Base-by-base conservation (phyloP, 768 basidiomycete species). In the Auriscalpium microsporum region DNA sequence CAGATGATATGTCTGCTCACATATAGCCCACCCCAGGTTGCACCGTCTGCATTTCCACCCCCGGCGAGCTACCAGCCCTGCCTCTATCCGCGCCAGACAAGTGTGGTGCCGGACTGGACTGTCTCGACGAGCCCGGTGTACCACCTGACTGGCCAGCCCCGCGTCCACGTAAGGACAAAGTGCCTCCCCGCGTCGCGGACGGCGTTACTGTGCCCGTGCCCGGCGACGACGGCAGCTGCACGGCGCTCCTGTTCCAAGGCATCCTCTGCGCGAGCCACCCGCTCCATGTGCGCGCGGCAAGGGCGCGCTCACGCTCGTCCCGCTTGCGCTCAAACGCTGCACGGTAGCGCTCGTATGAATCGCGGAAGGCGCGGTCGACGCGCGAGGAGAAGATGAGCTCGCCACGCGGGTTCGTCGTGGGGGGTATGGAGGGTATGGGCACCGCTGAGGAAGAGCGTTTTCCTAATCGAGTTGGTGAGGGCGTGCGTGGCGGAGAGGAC, bases 331-430 rank as follows among this genome's bases (percentile, higher is more conserved):
- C 95, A 69, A 96, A 98, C 34, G 84, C 84, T 9, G 83, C 75
- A 19, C 95, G 81, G 70, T 97, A 93, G 14, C 91, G 81, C 68
- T 97, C 94, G 71, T 99, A 99, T 0, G 86, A 79, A 54, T 98
- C 96, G 21, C 89, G 77, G 69, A 98, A 98, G 17, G 69, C 64
- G 51, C 79, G 78, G 57, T 90, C 87, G 17, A 99, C 87, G 47
- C 90, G 83, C 10, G 86, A 90, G 3, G 90, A 93, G 71, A 99
- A 96, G 54, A 98, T 96, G 56, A 99, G 82, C 66, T 99, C 96
- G 50, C 96, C 95, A 13, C 94, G 86, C 3, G 95, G 94, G 68
- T 93, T 96, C 33, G 76, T 75, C 13, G 92, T 78, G 0, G 93
- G 91, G 3, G 94, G 93, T 44, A 96, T 94, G n/a, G 90, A 82